Evolutionary conservation across 1,284 basidiomycete genomes (phyloP), one percentile per base, ranked within the genome.

Genomic region (Boletus sp.): DNA sequence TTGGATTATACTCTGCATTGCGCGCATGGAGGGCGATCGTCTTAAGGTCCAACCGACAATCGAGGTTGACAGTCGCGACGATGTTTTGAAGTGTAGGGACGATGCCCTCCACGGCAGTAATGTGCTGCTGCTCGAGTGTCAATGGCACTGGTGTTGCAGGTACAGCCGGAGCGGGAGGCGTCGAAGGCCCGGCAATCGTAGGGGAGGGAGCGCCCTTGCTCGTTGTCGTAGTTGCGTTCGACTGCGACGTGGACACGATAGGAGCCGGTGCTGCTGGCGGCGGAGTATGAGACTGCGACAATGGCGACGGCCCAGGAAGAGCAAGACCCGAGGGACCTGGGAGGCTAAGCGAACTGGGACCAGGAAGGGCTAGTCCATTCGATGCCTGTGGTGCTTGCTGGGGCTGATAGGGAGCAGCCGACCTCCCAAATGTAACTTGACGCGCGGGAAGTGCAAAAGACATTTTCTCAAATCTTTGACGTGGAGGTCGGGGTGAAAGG

Each of bases 1-100:
- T 99, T 41, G 96, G 96, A 68, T 98, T 99, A 73, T 99, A 99
- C 74, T 99, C 96, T 35, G 96, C 96, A 70, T 99, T 99, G 55
- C 96, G 81, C 1, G 96, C 96, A 61, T 99, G 96, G 53, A 99
- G 72, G 16, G 95, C 95, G 56, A 99, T 99, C 43, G 96, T 99
- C 81, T 99, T 99, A 53, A 99, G 74, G 68, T 99, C 96, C 49
- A 99, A 77, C 33, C 94, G 84, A 57, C 94, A 97, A 69, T 98
- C 95, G 40, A 99, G 81, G 66, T 99, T 99, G 70, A 99, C 96
- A 13, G 96, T 99, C 9, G 96, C 95, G 59, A 99, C 95, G 57
- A 99, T 99, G 73, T 99, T 99, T 78, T 95, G 93, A 46, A 96
- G 78, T 5, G 92, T 95, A 29, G 93, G 93, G 5, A 95, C 93